A percentile compares a stretch with the other conserved stretches of the same genome.
Conservation (phyloP, 2,329 filamentous ascomycete genomes). For the Reticulascus tulasneorum region DNA sequence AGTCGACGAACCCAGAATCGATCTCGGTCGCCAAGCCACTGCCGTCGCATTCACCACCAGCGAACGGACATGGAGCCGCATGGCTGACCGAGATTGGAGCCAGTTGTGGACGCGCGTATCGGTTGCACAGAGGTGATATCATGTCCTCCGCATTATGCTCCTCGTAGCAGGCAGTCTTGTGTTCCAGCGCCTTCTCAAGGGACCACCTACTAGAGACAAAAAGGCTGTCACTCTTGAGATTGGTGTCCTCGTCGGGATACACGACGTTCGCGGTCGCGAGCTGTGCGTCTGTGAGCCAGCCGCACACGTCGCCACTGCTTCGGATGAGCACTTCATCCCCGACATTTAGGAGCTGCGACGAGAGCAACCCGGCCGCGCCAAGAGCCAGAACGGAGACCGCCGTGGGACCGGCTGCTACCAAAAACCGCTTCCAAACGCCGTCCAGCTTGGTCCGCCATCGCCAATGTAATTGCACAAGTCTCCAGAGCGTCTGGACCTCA, state of each 20-base stretch:
- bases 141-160: not conserved
- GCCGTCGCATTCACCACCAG: not conserved
- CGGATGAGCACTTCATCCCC: not conserved
- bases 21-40: not conserved
- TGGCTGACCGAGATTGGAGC: not conserved
- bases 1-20: constrained; percentile 1
- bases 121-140: not conserved
- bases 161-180: not conserved
- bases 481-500: not conserved
- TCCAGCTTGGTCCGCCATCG: not conserved
- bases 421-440: not conserved
- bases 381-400: not conserved
- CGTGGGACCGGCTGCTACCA: not conserved
- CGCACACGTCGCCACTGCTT: not conserved
- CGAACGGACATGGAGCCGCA: not conserved
- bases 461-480: no score
- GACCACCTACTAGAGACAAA: no score
- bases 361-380: not conserved
- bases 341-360: not conserved
- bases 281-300: not conserved
- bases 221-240: no score
- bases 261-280: no score
- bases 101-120: not conserved
- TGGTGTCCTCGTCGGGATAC: not conserved
- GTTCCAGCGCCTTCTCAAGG: not conserved